Conservation (phyloP, 163 green algal species). For the Scenedesmus sp. region DNA sequence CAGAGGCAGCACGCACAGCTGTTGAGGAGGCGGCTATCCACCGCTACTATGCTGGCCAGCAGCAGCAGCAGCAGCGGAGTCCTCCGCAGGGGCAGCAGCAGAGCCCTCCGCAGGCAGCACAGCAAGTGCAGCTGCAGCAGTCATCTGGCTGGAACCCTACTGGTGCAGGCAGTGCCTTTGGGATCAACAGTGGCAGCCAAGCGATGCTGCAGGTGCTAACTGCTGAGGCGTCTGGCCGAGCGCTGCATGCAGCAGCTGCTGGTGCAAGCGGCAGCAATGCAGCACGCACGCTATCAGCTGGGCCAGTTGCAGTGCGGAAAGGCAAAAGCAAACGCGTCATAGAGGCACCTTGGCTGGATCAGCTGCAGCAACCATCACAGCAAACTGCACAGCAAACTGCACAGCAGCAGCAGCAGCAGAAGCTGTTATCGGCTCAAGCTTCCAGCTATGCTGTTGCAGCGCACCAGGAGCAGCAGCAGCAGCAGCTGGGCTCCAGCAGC, state of each 20-base stretch:
- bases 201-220: not conserved
- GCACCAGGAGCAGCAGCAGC: not conserved
- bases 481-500: not conserved
- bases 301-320: not conserved
- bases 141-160: not conserved
- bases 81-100: constrained; percentile 4
- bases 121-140: not conserved
- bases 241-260: not conserved
- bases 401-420: constrained; percentile 22
- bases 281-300: not conserved
- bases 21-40: constrained; percentile 21
- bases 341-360: constrained; percentile 41
- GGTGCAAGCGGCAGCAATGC: not conserved
- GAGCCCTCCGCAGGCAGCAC: not conserved
- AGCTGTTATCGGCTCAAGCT: not conserved
- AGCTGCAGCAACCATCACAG: not conserved
- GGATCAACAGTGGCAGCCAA: not conserved
- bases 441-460: not conserved
- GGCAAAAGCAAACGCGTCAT: constrained; percentile 29
- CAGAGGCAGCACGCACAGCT: constrained; percentile 23
- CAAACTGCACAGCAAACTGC: constrained; percentile 11
- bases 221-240: not conserved
- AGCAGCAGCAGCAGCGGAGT: constrained; percentile 18
- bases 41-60: constrained; percentile 14
- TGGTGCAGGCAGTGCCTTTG: not conserved